Percentiles rank a stretch among this genome's conserved stretches.
Evolutionary conservation across 2,329 filamentous ascomycete species (phyloP).

Genomic region (Epichloe sp.): DNA sequence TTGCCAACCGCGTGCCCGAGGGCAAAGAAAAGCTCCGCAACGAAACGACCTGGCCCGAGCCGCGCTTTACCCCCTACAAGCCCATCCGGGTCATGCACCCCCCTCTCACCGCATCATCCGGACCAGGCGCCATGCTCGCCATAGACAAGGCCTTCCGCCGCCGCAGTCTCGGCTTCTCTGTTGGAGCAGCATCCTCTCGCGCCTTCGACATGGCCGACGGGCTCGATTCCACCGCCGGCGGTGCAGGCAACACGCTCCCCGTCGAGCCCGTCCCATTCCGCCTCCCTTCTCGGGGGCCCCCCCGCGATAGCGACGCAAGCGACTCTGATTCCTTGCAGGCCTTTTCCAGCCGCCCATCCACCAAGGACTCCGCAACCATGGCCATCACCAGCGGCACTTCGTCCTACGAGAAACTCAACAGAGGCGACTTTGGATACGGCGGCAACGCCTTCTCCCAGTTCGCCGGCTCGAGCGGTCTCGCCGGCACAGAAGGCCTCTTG

Average conservation of each 20-base stretch:
- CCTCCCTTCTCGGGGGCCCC: constrained; percentile 21
- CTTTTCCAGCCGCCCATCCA: constrained; percentile 20
- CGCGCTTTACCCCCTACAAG: constrained; percentile 76
- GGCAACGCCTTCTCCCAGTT: constrained; percentile 33
- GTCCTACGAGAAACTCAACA: constrained; percentile 54
- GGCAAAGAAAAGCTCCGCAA: constrained; percentile 86
- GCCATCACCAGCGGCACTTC: constrained; percentile 11
- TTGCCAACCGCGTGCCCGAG: constrained; percentile 90
- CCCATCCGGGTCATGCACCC: constrained; percentile 41
- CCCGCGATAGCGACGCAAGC: constrained; percentile 20
- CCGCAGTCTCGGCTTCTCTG: constrained; percentile 39
- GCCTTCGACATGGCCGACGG: constrained; percentile 23
- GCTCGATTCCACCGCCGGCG: constrained; percentile 7
- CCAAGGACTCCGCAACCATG: constrained; percentile 20
- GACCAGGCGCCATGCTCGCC: constrained; percentile 36
- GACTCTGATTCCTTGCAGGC: constrained; percentile 16
- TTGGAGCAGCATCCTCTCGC: constrained; percentile 17
- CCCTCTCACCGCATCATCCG: constrained; percentile 22
- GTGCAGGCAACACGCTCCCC: constrained; percentile 20
- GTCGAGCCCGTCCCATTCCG: constrained; percentile 41
- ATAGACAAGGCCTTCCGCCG: constrained; percentile 47
- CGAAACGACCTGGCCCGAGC: constrained; percentile 80
- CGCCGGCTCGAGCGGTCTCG: constrained; percentile 23
- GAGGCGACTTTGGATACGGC: constrained; percentile 51
- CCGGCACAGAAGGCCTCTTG: constrained; percentile 47